Base-by-base conservation (phyloP, 495 filamentous ascomycete genomes). In the Daldinia loculata region DNA sequence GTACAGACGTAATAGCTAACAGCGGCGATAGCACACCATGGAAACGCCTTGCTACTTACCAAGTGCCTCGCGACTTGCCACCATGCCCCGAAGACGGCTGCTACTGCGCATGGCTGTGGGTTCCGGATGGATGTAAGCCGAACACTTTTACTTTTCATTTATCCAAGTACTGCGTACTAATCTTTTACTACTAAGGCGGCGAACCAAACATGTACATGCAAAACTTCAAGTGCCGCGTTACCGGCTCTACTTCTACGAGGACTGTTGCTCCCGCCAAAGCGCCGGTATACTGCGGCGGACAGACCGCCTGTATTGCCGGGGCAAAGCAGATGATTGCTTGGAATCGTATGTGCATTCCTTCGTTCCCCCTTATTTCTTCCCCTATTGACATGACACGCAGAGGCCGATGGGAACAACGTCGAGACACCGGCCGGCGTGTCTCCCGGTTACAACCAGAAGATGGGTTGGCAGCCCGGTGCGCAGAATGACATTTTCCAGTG, bases 101-200 rank as follows among this genome's bases (percentile, higher is more conserved):
- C 64, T 82, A 76, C 22, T 89, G 86, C 61, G 85, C 86, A 22
- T 87, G 83, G 85, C 80, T 88, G 24, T 89, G 86, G 86, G 80
- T 87, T 39, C 85, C 86, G 1, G 77, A 83, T 45, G 79, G 83
- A 17, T 87, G 84, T 72, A 74, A 61, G 65, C 66, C 3, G 1
- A 51, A 26, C 4, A 26, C 32, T 24, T 15, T 4, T 24, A 41
- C 24, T 14, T 19, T 55, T n/a, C 36, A 50, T 17, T 43, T 12
- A 27, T 17, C 6, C 15, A 30, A 12, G 11, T 26, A 19, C 11
- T 9, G 12, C 3, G 5, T 30, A 14, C 43, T 51, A 14, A 30
- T 38, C 30, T n/a, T 8, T 3, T 19, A 24, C 4, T 4, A 41
- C 69, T 34, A 60, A 80, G 64, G 78, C 67, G 79, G 85, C 38